Base-by-base conservation (phyloP, 768 basidiomycete genomes). In the Gymnopilus junonius region DNA sequence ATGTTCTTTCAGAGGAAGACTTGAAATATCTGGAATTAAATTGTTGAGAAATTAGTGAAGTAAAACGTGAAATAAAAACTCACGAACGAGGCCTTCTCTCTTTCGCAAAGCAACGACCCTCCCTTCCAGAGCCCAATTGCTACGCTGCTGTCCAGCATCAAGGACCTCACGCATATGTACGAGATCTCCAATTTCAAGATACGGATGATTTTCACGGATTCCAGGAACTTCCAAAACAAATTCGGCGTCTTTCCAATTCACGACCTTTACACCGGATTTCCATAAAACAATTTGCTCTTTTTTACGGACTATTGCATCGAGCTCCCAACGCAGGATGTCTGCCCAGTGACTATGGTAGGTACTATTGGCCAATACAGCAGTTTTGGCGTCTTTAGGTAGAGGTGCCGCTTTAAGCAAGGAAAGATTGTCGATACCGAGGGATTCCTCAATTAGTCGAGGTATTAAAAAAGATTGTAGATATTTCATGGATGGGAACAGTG, bases 201-300 rank as follows among this genome's bases (percentile, higher is more conserved):
- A 71, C 7, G 80, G 82, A 58, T 79, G 76, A 56, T 77, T 79
- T 64, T 75, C 82, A 29, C 77, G 77, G 51, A 80, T 78, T 6
- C 80, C 79, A 37, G 76, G 78, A 27, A 81, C 77, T 25, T 68
- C 67, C 8, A 82, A 55, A 42, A 74, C 65, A 60, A 82, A 82
- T 57, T 80, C 76, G 12, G 78, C 70, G 10, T 74, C 67, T 40
- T 70, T 70, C 80, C 80, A 82, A n/a, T 70, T 67, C 4, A 68
- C 73, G 7, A 80, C 72, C 50, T 74, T 76, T 8, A 79, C 65
- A 8, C 68, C 69, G 10, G 71, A 72, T 67, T 78, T 80, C 81
- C 80, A 83, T 8, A 83, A 63, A 10, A 82, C 74, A n/a, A 82
- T 78, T 48, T 75, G 72, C 66, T 80, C 77, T 67, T 82, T 83